Percentiles rank a stretch among this genome's conserved stretches.
These are phyloP conservation scores for Geosmithia morbida DNA, from an alignment of 2,329 filamentous ascomycete genomes.

Conservation along the genomic window DNA sequence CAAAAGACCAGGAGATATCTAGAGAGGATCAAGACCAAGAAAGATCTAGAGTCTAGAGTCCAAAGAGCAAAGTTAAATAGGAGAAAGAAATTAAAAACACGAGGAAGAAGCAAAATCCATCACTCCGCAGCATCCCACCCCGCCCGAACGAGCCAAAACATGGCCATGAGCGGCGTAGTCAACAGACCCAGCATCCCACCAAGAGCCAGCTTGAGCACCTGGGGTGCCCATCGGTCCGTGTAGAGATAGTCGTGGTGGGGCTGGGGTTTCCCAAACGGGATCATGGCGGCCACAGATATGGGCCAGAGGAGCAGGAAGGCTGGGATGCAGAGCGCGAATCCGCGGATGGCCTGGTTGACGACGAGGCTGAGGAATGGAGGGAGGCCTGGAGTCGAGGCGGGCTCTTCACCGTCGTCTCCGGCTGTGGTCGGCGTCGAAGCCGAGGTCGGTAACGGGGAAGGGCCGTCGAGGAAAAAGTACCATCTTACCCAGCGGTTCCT, in stretches of 20 bases:
- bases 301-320: slow-evolving; percentile 29
- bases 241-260: slow-evolving; percentile 28
- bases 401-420: not conserved
- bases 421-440: not conserved
- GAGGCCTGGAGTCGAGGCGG: not conserved
- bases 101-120: too few species aligned
- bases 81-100: too few species aligned
- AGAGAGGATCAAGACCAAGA: too few species aligned
- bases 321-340: slow-evolving; percentile 14
- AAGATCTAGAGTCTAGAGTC: too few species aligned
- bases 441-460: not conserved
- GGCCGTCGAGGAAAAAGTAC: slow-evolving; percentile 25
- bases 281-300: slow-evolving; percentile 25
- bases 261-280: slow-evolving; percentile 16
- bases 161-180: slow-evolving; percentile 30
- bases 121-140: slow-evolving; percentile 22
- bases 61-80: too few species aligned
- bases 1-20: not conserved
- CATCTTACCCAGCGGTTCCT: slow-evolving; percentile 18
- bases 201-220: slow-evolving; percentile 34
- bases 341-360: slow-evolving; percentile 8
- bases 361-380: not conserved
- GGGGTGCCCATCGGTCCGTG: slow-evolving; percentile 25
- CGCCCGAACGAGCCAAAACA: slow-evolving; percentile 34
- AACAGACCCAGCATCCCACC: slow-evolving; percentile 29